Evolutionary conservation across 108 stramenopile species (phyloP), one percentile per base, ranked within the genome.

Genomic region (Nannochloropsis oceanica): DNA sequence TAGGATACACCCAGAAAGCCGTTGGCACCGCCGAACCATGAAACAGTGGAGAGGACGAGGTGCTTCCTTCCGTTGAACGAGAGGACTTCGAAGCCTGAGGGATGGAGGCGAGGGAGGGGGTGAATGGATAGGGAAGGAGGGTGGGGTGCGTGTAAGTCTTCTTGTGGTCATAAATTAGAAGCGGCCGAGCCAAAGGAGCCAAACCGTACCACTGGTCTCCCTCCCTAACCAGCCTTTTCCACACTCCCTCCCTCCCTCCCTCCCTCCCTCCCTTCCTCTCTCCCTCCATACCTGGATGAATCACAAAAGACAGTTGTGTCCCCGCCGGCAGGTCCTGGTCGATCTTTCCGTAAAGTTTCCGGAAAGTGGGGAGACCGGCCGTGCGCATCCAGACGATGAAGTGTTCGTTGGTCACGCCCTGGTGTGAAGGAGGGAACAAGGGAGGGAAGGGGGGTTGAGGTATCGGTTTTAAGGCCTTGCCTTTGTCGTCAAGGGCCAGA

Each of bases 361-460:
- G 95, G 90, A 99, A 99, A 22, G 83, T 90, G 1, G 97, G 94
- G 13, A 95, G 85, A 0, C 94, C 95, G 7, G 98, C 98, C 8
- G 93, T 91, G 20, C 97, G 91, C 99, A 99, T 99, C 99, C 99
- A 99, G 11, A 99, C 98, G 11, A 97, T 93, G 90, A 99, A 99
- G 88, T 97, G 97, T 85, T 99, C 98, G 87, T 98, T 93, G 14
- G 90, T 92, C 8, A 99, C 99, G 11, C 96, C 96, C 44, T 95
- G 95, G 10, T 96, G 79, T 12, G n/a, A n/a, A n/a, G n/a, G n/a
- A n/a, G n/a, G n/a, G n/a, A n/a, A n/a, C n/a, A n/a, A n/a, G n/a
- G 92, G 92, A 13, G 12, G 80, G 80, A 80, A 80, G 80, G 80
- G 80, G 25, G 24, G 24, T 12, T 25, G 24, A 12, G 12, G 12